Percentiles rank a stretch among this genome's conserved stretches.
phyloP scores from a whole-genome alignment of 2,329 filamentous ascomycete species.

The Colletotrichum theobromicola region DNA sequence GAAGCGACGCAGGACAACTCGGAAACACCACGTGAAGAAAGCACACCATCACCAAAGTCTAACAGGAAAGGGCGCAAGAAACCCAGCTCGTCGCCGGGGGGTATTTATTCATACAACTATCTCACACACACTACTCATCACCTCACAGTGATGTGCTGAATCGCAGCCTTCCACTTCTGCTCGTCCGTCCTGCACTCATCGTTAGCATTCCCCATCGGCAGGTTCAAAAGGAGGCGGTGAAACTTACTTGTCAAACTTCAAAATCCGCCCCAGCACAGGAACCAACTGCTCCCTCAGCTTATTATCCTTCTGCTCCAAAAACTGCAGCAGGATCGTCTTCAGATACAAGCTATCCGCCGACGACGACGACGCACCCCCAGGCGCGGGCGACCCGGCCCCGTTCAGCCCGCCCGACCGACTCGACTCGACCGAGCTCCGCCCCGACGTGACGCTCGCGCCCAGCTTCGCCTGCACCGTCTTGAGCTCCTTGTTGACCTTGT shows the following conservation, averaged over 20 bases:
- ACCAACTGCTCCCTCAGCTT: conserved; percentile 78
- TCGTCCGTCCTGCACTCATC: conserved; percentile 62
- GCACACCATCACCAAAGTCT: background rate
- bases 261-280: conserved; percentile 76
- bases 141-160: conserved; percentile 56
- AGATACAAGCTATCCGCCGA: conserved; percentile 67
- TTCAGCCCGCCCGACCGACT: conserved; percentile 45
- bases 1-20: background rate
- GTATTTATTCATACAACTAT: conserved; percentile 12
- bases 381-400: conserved; percentile 24
- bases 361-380: background rate
- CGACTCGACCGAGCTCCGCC: conserved; percentile 51
- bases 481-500: conserved; percentile 76
- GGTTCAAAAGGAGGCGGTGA: fast-evolving
- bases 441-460: conserved; percentile 33
- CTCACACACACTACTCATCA: conserved; percentile 19
- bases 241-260: conserved; percentile 78
- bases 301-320: conserved; percentile 81
- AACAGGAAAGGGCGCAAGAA: background rate
- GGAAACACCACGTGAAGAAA: fast-evolving
- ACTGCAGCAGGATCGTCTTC: conserved; percentile 82
- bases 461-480: conserved; percentile 58
- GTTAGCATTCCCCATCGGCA: background rate
- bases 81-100: background rate
- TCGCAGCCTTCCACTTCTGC: conserved; percentile 84